Base-by-base conservation (phyloP, 2,329 filamentous ascomycete species). In the Phaeoacremonium minimum region DNA sequence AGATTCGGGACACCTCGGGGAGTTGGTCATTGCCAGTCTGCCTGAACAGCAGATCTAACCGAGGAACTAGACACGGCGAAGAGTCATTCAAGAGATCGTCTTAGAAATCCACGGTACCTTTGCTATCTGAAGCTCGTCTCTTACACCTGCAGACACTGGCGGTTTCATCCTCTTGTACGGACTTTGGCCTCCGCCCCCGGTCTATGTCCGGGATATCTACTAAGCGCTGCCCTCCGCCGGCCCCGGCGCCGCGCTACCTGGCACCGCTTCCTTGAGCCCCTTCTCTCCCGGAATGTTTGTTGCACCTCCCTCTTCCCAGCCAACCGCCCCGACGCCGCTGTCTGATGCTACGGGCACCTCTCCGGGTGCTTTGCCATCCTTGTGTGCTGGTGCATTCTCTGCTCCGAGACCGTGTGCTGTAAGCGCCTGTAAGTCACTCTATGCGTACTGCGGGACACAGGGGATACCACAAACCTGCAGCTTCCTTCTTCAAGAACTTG, bases 311-410 rank as follows among this genome's bases (percentile, higher is more conserved):
- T n/a, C n/a, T n/a, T n/a, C n/a, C n/a, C n/a, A n/a, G n/a, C n/a
- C n/a, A n/a, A n/a, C n/a, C n/a, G n/a, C n/a, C n/a, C n/a, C n/a
- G n/a, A 40, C 8, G 6, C 40, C 40, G 37, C 40, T 42, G 28
- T 42, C 40, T 6, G 40, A 40, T 14, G 40, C 40, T 13, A 42
- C 40, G 6, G 40, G 40, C 5, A 37, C 40, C 28, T 33, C 30
- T 13, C 40, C 40, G 13, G 40, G 37, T n/a, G 30, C 33, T 7
- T 34, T 14, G 7, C 32, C 33, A 5, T 42, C 30, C 7, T 29
- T 39, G 28, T 42, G 40, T 13, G 37, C 37, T 17, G 33, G 18
- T 5, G 40, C 30, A 11, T 26, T 42, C 4, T 40, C 40, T 12
- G 40, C 40, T 15, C 40, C 40, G 16, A 40, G 33, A 5, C 40